phyloP scores from a whole-genome alignment of 1,139 yeast genomes.

The Suhomyces taliae region DNA sequence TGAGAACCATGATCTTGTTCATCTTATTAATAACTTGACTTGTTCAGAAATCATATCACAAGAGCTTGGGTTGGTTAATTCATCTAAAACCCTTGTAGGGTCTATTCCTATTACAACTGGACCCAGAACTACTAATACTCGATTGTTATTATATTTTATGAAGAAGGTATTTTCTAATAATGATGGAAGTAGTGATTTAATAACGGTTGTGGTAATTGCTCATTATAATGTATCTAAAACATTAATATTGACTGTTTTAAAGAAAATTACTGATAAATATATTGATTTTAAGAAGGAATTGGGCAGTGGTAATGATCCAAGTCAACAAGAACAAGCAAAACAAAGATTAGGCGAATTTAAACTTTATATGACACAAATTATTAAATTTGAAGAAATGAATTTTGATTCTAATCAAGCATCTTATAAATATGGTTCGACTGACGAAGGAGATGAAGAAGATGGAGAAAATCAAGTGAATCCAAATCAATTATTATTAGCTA shows the following conservation, averaged over 20 bases:
- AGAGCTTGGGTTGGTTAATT: conserved; percentile 53
- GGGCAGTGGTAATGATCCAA: conserved; percentile 16
- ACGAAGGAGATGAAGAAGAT: conserved; percentile 15
- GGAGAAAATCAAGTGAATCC: conserved; percentile 32
- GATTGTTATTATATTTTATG: conserved; percentile 48
- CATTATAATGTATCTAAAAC: conserved; percentile 45
- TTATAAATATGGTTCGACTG: conserved; percentile 33
- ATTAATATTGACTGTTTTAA: conserved; percentile 47
- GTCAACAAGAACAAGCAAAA: conserved; percentile 16
- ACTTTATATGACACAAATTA: conserved; percentile 52
- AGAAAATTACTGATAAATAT: conserved; percentile 51
- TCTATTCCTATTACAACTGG: conserved; percentile 38
- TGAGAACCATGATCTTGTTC: conserved; percentile 46
- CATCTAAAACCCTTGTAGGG: conserved; percentile 47
- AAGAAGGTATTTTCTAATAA: conserved; percentile 42
- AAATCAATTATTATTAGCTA: conserved; percentile 41
- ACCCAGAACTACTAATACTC: conserved; percentile 29
- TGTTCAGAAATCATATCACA: conserved; percentile 57
- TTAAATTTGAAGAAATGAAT: conserved; percentile 49
- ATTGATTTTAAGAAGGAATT: conserved; percentile 39
- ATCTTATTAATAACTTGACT: conserved; percentile 41
- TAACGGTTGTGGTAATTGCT: conserved; percentile 50
- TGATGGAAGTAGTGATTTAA: conserved; percentile 50
- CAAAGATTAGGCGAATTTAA: conserved; percentile 49
- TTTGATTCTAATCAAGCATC: conserved; percentile 37